phyloP scores from a whole-genome alignment of 768 basidiomycete species.

The Hortiboletus campestris region DNA sequence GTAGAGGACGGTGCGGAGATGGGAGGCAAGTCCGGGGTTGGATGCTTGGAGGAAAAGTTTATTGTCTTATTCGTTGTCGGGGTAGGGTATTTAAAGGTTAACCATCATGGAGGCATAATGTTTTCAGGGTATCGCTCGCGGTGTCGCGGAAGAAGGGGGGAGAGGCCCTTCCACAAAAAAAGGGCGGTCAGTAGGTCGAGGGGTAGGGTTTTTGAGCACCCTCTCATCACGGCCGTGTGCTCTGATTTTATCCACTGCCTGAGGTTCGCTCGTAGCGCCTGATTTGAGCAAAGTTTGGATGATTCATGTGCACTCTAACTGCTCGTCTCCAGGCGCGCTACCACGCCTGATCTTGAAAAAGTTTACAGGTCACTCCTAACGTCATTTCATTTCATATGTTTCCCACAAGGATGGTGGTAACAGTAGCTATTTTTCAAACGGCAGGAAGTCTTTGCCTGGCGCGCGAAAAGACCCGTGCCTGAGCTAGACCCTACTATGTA shows the following conservation, averaged over 20 bases:
- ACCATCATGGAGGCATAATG: slow-evolving; percentile 14
- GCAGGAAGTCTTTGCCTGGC: too few relatives aligned
- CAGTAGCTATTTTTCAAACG: too few relatives aligned
- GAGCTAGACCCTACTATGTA: too few relatives aligned
- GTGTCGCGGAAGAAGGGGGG: background rate
- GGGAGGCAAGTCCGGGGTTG: background rate
- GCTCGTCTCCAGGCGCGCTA: too few relatives aligned
- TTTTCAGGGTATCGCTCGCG: too few relatives aligned
- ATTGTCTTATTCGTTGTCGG: slow-evolving; percentile 27
- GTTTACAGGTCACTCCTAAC: too few relatives aligned
- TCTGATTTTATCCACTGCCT: slow-evolving; percentile 3
- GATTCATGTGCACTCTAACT: background rate
- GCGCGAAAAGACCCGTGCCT: too few relatives aligned
- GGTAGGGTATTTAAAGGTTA: slow-evolving; percentile 20
- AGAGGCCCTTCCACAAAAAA: background rate
- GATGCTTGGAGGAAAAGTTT: slow-evolving; percentile 23
- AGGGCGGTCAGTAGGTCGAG: background rate
- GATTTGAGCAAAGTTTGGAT: background rate
- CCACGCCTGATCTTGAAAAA: too few relatives aligned
- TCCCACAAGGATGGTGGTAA: too few relatives aligned
- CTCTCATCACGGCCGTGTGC: slow-evolving; percentile 2
- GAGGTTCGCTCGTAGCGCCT: slow-evolving; percentile 8
- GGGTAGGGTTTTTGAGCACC: background rate
- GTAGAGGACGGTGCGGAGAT: slow-evolving; percentile 18
- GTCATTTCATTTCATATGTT: too few relatives aligned